These are phyloP conservation scores for Alternaria solani DNA, from an alignment of 2,329 filamentous ascomycete genomes.

Conservation along the genomic window DNA sequence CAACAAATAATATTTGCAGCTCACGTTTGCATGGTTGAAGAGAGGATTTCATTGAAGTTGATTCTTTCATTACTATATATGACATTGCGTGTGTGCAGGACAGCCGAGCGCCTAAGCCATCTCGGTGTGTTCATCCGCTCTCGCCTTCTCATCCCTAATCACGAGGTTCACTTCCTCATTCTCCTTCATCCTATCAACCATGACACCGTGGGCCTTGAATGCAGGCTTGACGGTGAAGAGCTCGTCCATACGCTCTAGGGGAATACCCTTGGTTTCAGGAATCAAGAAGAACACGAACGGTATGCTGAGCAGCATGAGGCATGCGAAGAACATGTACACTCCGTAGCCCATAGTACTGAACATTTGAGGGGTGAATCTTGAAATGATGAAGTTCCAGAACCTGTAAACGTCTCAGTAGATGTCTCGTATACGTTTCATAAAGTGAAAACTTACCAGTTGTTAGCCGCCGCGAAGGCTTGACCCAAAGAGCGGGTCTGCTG, in stretches of 20 bases:
- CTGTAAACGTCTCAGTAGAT: background rate
- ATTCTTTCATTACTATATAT: background rate
- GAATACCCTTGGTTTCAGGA: conserved; percentile 56
- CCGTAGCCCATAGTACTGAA: conserved; percentile 57
- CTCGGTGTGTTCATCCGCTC: conserved; percentile 28
- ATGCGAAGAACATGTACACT: conserved; percentile 59
- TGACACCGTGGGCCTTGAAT: conserved; percentile 50
- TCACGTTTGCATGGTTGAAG: background rate
- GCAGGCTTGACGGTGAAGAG: conserved; percentile 57
- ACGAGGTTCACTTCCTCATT: conserved; percentile 44
- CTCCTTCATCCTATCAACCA: conserved; percentile 50
- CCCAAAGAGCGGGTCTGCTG: conserved; percentile 70
- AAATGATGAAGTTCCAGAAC: conserved; percentile 75
- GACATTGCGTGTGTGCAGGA: background rate
- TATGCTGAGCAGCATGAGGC: conserved; percentile 55
- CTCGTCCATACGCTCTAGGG: conserved; percentile 58
- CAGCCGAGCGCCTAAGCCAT: conserved; percentile 11
- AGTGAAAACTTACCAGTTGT: conserved; percentile 67
- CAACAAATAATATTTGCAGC: background rate
- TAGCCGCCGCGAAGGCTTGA: conserved; percentile 60
- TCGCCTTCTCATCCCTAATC: conserved; percentile 46
- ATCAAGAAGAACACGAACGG: conserved; percentile 51
- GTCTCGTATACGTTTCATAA: background rate
- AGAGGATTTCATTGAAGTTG: background rate
- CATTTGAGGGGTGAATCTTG: conserved; percentile 74